These are phyloP conservation scores for Brassica balearica DNA, from an alignment of 441 rosid species.

Conservation along the genomic window DNA sequence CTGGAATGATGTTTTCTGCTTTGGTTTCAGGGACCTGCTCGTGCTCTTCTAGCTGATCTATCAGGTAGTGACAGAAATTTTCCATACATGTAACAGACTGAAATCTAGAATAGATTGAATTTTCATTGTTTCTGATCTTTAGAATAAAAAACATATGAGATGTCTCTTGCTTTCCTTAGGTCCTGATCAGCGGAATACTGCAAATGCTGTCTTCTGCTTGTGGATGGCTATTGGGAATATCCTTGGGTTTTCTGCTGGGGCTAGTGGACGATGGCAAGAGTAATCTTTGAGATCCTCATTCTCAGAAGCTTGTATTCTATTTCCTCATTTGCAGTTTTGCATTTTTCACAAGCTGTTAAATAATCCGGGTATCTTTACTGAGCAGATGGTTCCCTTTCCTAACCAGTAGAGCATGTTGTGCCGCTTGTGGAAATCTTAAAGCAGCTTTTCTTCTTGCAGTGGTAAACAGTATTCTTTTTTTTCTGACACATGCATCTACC, in stretches of 20 bases:
- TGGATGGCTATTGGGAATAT: slow-evolving; percentile 99
- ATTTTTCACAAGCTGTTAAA: slow-evolving; percentile 9
- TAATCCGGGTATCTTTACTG: slow-evolving; percentile 34
- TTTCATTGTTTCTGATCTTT: slow-evolving; percentile 24
- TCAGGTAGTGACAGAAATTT: slow-evolving; percentile 55
- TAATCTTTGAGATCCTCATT: slow-evolving; percentile 41
- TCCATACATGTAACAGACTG: slow-evolving; percentile 10
- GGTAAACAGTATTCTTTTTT: slow-evolving; percentile 68
- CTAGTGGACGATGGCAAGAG: slow-evolving; percentile 95
- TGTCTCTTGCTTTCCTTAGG: slow-evolving; percentile 51
- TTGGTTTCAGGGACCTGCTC: slow-evolving; percentile 87
- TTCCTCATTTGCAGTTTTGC: slow-evolving; percentile 27
- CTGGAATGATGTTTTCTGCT: slow-evolving; percentile 25
- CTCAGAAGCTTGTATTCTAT: slow-evolving; percentile 5
- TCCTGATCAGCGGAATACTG: slow-evolving; percentile 89
- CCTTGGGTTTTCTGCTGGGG: slow-evolving; percentile 96
- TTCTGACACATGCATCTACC: slow-evolving; percentile 8
- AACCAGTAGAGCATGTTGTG: slow-evolving; percentile 88
- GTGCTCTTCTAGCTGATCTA: slow-evolving; percentile 93
- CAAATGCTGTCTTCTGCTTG: slow-evolving; percentile 92
- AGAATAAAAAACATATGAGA: slow-evolving; percentile 22
- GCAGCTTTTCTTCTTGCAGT: slow-evolving; percentile 96
- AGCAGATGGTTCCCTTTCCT: slow-evolving; percentile 98
- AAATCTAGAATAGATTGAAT: slow-evolving; percentile 18
- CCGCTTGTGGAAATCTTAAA: slow-evolving; percentile 93